phyloP scores from a whole-genome alignment of 306 rosid species.

The Crataegus laevigata region DNA sequence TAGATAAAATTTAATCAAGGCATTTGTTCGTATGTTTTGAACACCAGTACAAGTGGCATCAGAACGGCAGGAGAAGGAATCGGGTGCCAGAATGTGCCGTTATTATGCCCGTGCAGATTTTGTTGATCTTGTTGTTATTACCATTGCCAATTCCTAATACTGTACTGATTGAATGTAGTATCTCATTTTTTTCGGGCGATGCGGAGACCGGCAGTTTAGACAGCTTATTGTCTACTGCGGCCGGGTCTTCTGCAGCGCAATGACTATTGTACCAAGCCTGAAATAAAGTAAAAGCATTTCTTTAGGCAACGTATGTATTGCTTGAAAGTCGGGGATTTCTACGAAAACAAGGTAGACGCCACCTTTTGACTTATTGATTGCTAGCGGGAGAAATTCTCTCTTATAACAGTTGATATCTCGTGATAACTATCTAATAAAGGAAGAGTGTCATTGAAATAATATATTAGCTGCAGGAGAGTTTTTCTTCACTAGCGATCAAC shows the following conservation, averaged over 20 bases:
- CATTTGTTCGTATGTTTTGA: not conserved
- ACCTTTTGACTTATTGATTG: too few species aligned
- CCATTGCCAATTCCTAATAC: not conserved
- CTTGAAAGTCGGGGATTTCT: not conserved
- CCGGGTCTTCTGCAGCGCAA: not conserved
- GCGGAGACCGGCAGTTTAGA: not conserved
- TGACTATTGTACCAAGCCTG: not conserved
- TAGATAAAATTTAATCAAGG: not conserved
- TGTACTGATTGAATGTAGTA: not conserved
- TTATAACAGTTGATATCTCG: accelerated
- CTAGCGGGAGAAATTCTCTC: not conserved
- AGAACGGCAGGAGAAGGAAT: not conserved
- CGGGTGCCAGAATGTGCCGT: not conserved
- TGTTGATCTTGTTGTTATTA: not conserved
- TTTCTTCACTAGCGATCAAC: too few species aligned
- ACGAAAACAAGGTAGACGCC: not conserved
- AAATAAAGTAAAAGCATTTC: not conserved
- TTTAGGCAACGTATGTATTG: not conserved
- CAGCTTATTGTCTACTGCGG: not conserved
- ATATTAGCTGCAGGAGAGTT: too few species aligned
- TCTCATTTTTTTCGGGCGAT: not conserved
- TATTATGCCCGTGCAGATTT: constrained; percentile 1
- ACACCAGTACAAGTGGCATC: not conserved
- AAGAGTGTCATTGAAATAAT: too few species aligned
- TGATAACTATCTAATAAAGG: not conserved